Conservation (phyloP, 257 asterid genomes). For the Plantago elongata region DNA sequence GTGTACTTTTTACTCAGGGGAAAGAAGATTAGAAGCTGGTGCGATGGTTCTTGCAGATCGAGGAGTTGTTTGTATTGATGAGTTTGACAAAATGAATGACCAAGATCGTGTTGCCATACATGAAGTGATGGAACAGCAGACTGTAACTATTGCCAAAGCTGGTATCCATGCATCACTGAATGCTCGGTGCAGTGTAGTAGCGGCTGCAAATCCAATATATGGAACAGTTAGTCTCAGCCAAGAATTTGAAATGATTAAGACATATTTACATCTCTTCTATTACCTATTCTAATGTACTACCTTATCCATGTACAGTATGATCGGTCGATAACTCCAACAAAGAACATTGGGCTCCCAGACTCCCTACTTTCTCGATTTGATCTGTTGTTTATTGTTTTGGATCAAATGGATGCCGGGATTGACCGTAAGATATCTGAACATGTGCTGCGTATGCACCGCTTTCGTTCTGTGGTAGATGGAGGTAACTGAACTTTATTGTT, state of each 20-base stretch:
- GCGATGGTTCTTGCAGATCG: constrained; percentile 99
- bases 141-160: constrained; percentile 98
- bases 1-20: constrained; percentile 41
- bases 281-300: constrained; percentile 11
- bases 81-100: constrained; percentile 95
- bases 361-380: constrained; percentile 98
- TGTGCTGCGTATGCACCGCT: constrained; percentile 85
- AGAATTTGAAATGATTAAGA: constrained; percentile 3
- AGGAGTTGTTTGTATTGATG: constrained; percentile 95
- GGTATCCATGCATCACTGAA: constrained; percentile 96
- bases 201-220: constrained; percentile 98
- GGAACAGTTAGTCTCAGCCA: constrained; percentile 78
- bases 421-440: constrained; percentile 92
- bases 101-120: constrained; percentile 99
- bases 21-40: constrained; percentile 92
- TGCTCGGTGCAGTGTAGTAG: constrained; percentile 98
- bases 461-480: constrained; percentile 65
- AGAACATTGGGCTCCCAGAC: constrained; percentile 97
- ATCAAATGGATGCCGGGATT: constrained; percentile 95
- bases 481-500: constrained; percentile 34
- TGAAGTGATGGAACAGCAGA: constrained; percentile 99
- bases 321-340: constrained; percentile 89
- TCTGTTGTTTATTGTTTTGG: constrained; percentile 88
- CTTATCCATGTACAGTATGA: constrained; percentile 58
- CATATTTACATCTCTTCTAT: background rate